phyloP scores from a whole-genome alignment of 2,329 filamentous ascomycete species.

The Ceratocystis alfenasii region DNA sequence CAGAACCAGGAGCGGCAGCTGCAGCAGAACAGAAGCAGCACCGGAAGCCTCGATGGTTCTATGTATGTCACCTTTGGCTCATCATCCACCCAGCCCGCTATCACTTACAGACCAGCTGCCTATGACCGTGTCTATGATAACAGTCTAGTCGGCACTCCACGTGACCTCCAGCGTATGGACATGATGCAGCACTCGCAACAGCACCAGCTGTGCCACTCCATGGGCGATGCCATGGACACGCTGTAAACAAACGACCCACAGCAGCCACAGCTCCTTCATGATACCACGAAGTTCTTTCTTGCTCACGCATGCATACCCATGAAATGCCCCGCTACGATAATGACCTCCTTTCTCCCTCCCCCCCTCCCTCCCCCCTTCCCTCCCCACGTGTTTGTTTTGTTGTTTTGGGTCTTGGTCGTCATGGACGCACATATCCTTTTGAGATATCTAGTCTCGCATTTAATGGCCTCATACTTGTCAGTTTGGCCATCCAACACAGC shows the following conservation, averaged over 20 bases:
- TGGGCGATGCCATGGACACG: conserved; percentile 10
- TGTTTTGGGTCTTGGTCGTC: neutral
- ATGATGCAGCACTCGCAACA: conserved; percentile 13
- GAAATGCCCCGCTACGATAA: conserved; percentile 1
- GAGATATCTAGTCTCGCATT: conserved; percentile 1
- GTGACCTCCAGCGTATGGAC: conserved; percentile 16
- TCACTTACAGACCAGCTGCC: conserved; percentile 23
- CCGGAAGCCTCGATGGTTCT: conserved; percentile 5
- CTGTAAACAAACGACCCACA: neutral
- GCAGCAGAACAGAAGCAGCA: conserved; percentile 12
- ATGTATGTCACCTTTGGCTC: conserved; percentile 33
- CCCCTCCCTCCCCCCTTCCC: neutral
- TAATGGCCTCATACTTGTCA: neutral
- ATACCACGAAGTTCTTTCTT: conserved; percentile 6
- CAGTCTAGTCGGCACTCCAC: neutral
- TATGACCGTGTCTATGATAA: conserved; percentile 20
- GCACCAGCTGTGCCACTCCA: neutral
- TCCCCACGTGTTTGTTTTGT: neutral
- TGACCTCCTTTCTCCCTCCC: neutral
- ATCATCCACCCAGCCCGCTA: neutral
- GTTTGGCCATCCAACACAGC: neutral
- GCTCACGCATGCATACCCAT: neutral
- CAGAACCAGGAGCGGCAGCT: conserved; percentile 30
- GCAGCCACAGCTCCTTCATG: neutral
- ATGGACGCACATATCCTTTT: conserved; percentile 4